Base-by-base conservation (phyloP, 257 asterid species). In the Dorcoceras hygrometricum region DNA sequence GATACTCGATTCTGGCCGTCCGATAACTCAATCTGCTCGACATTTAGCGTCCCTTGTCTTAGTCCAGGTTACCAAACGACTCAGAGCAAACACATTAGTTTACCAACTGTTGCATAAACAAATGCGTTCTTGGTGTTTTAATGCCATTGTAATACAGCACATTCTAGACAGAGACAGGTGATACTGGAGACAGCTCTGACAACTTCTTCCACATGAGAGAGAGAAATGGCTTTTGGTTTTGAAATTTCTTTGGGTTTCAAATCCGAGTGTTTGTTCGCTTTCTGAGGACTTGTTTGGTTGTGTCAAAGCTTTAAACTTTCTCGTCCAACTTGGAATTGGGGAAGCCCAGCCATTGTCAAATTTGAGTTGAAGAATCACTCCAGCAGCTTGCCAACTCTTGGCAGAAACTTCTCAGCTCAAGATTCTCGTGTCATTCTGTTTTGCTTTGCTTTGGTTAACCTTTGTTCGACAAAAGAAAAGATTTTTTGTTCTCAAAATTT, bases 121-220 rank as follows among this genome's bases (percentile, higher is more conserved):
- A 14, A 46, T 4, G 8, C 54, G 5, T 46, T 46, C 54, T 46
- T 63, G 43, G 23, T n/a, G 32, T 18, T 32, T 22, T 9, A 55
- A 19, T 16, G 50, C 59, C 60, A 63, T n/a, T 63, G 58, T 39
- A 65, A 59, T 31, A 69, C 67, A 29, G 54, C 31, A n/a, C 12
- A 51, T 65, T 55, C 18, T 64, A 67, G 75, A 63, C 71, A 70
- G 53, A 28, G 61, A 53, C 18, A 54, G 28, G 53, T 7, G 57
- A 29, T 43, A 57, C 73, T 55, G 67, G 69, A 54, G 78, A 70
- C 80, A 80, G 71, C 64, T 72, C 89, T 79, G 86, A 74, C 81
- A 79, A 50, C 64, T 74, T 72, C 77, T 78, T 71, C 80, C 71
- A 68, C 76, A 31, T 43, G 34, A 59, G 73, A 54, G 68, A 39